Base-by-base conservation (phyloP, 2,329 filamentous ascomycete species). In the Penicillium sp. region DNA sequence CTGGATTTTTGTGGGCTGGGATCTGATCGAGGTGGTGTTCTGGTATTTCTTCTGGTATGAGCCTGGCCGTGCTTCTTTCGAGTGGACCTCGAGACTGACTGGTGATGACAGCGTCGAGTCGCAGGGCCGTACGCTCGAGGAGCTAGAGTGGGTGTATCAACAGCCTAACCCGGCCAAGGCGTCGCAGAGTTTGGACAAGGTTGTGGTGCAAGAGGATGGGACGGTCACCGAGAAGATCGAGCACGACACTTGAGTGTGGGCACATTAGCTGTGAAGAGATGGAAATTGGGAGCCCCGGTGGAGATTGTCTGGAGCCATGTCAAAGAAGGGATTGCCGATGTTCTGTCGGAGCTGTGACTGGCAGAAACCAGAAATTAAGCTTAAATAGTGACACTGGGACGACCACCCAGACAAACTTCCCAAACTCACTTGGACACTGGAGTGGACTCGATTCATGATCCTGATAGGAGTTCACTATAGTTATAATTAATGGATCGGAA, bases 121-220 rank as follows among this genome's bases (percentile, higher is more conserved):
- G 3, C 71, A 75, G 45, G 72, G 72, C 33, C 71, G 72, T 26
- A 74, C 72, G 3, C 66, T 75, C 17, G 72, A 75, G 50, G 64
- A 75, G 52, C 63, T 75, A 23, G 71, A 73, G 48, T 73, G 71
- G 70, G 69, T 75, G 8, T 75, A 75, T 56, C 57, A 71, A 50
- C 72, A 75, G 52, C 66, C 69, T 16, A 70, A 71, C 47, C 72
- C 72, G 1, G 73, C 75, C 59, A 72, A 73, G 57, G 73, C 73
- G 8, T 76, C 73, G 4, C 61, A 68, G 42, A 63, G 61, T 35
- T 63, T 75, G 47, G 68, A 75, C 51, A 73, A 72, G 61, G 62
- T 76, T 36, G 62, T 75, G 29, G 52, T 76, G 11, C 65, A 68
- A 47, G 56, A 61, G 10, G 70, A 74, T 36, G 73, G 73, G 21